Evolutionary conservation across 805 yeast genomes (phyloP).

Genomic region (Schwanniomyces yamadae): DNA sequence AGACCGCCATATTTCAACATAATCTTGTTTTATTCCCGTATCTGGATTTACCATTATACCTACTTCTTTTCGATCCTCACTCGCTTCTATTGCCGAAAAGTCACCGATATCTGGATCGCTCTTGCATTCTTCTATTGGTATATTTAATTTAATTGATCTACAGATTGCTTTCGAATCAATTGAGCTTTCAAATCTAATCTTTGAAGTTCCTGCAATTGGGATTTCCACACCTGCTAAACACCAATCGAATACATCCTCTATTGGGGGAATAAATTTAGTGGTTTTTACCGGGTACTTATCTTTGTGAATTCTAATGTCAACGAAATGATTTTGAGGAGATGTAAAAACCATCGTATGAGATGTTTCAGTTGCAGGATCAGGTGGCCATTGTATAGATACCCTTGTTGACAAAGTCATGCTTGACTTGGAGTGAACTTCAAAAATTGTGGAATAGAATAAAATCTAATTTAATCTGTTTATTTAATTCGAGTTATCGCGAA

Average conservation of each 20-base stretch:
- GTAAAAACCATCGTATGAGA: constrained; percentile 51
- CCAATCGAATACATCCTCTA: constrained; percentile 49
- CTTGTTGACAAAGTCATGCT: constrained; percentile 43
- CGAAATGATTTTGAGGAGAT: constrained; percentile 44
- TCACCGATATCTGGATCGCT: constrained; percentile 46
- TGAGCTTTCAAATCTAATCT: constrained; percentile 40
- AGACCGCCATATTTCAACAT: constrained; percentile 56
- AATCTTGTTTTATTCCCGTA: constrained; percentile 41
- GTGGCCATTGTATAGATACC: constrained; percentile 53
- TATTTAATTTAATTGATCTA: constrained; percentile 26
- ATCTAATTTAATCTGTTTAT: too few relatives aligned
- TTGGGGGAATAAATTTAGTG: constrained; percentile 5
- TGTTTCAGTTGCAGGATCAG: constrained; percentile 38
- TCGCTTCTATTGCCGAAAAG: constrained; percentile 37
- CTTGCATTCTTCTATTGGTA: constrained; percentile 27
- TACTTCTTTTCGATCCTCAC: constrained; percentile 46
- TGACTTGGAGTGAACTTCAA: too few relatives aligned
- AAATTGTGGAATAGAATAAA: too few relatives aligned
- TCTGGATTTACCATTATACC: constrained; percentile 49
- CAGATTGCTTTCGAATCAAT: constrained; percentile 41
- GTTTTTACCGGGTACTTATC: constrained; percentile 14
- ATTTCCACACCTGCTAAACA: constrained; percentile 53
- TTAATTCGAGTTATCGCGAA: too few relatives aligned
- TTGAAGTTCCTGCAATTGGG: constrained; percentile 31
- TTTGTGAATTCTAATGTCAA: constrained; percentile 41